Base-by-base conservation (phyloP, 2,329 filamentous ascomycete species). In the Berkeleyomyces rouxiae region DNA sequence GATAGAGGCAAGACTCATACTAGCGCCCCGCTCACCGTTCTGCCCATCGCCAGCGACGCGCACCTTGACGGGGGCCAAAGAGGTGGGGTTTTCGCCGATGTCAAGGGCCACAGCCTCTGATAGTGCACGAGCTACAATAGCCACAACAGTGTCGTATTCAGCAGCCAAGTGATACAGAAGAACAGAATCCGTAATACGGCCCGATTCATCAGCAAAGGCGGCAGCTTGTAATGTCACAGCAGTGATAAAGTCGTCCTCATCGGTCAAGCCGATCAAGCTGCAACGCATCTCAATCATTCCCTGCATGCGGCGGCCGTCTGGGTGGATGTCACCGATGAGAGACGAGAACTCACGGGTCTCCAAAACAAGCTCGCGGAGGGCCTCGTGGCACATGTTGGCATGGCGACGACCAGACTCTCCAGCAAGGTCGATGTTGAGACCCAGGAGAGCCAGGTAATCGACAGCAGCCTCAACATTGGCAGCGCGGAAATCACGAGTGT, bases 341-440 rank as follows among this genome's bases (percentile, higher is more conserved):
- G 90, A 88, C 70, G 91, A 92, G 73, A 97, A 99, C 71, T 99
- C 93, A 67, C 92, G 84, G 23, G 91, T 96, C 75, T 99, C 93
- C n/a, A 99, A 79, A 36, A 96, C 90, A 63, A 97, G 84, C 73
- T 97, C 93, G 43, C 91, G 88, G 63, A 99, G 78, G 5, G 90
- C 92, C 73, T 96, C 90, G 72, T 96, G 90, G 73, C 92, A 97
- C 44, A 96, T 82, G 58, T 82, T 83, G 61, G 85, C 82, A 71
- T 96, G 92, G 51, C 86, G 85, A 65, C 82, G 83, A 63, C 90
- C 90, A 4, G 85, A 78, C 63, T 88, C 82, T 23, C 86, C 87
- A 36, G 80, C 82, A 51, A 95, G 78, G 71, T 96, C 92, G 59
- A 85, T 82, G 71, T 97, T 97, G 63, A 99, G 82, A 72, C 90